A percentile compares a stretch with the other conserved stretches of the same genome.
Evolutionary conservation across 2,329 filamentous ascomycete genomes (phyloP).

Genomic region (Calonectria crousiana): DNA sequence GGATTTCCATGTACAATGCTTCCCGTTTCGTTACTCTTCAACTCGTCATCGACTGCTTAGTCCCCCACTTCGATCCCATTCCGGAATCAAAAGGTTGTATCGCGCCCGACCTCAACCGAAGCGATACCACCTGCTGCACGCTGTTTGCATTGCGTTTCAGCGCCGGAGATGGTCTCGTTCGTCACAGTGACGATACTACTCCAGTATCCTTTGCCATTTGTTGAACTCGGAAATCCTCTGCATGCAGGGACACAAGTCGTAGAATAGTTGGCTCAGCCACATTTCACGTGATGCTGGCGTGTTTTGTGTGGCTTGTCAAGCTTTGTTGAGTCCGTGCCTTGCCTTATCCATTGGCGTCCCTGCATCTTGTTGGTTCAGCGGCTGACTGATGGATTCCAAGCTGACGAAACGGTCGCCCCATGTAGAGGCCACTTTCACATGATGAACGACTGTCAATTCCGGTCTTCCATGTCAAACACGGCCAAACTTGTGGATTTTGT

Average conservation of each 20-base stretch:
- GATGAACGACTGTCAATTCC: conserved; percentile 32
- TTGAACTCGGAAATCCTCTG: background rate
- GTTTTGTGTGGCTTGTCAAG: conserved; percentile 22
- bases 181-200: conserved; percentile 1
- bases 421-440: conserved; percentile 48
- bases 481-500: conserved; percentile 35
- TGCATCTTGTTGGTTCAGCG: conserved; percentile 34
- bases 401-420: conserved; percentile 44
- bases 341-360: conserved; percentile 6
- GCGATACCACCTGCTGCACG: conserved; percentile 5
- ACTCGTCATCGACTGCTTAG: background rate
- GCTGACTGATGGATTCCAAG: conserved; percentile 37
- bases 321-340: conserved; percentile 21
- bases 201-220: background rate
- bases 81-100: background rate
- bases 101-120: background rate
- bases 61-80: conserved; percentile 1
- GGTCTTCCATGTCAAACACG: conserved; percentile 34
- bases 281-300: conserved; percentile 24
- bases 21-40: background rate
- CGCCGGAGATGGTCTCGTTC: background rate
- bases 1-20: too few species aligned
- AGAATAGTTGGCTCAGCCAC: conserved; percentile 3
- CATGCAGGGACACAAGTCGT: background rate
- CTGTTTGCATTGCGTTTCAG: background rate